Evolutionary conservation across 1,139 yeast species (phyloP).

Genomic region (Blastobotrys persicus): DNA sequence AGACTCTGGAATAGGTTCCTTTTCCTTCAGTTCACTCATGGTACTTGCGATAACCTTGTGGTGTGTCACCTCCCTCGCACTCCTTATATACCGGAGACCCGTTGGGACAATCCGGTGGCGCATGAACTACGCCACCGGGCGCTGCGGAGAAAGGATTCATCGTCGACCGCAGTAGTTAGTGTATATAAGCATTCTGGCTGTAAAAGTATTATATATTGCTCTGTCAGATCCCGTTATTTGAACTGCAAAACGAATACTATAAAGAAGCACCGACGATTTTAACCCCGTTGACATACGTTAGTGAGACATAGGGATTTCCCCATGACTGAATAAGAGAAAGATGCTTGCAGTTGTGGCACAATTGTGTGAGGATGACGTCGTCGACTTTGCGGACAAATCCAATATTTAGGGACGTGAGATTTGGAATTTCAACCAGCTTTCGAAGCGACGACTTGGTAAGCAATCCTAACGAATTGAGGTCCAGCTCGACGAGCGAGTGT

Average conservation of each 20-base stretch:
- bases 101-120: too few relatives aligned
- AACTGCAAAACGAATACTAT: too few relatives aligned
- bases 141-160: too few relatives aligned
- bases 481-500: slow-evolving; percentile 62
- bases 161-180: too few relatives aligned
- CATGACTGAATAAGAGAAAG: slow-evolving; percentile 70
- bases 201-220: too few relatives aligned
- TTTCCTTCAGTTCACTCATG: slow-evolving; percentile 18
- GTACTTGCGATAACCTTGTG: too few relatives aligned
- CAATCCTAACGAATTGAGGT: slow-evolving; percentile 66
- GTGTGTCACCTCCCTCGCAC: too few relatives aligned
- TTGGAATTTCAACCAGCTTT: slow-evolving; percentile 46
- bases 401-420: slow-evolving; percentile 61
- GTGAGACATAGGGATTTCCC: slow-evolving; percentile 70
- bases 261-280: slow-evolving; percentile 4
- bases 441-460: slow-evolving; percentile 53
- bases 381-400: slow-evolving; percentile 78
- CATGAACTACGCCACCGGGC: too few relatives aligned
- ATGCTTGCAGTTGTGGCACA: slow-evolving; percentile 58
- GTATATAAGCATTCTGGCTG: too few relatives aligned
- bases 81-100: too few relatives aligned
- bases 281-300: slow-evolving; percentile 1
- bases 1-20: slow-evolving; percentile 18
- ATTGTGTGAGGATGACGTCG: slow-evolving; percentile 53
- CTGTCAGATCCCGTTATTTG: too few relatives aligned